phyloP scores from a whole-genome alignment of 2,329 filamentous ascomycete species.

The Ascochyta rabiei region DNA sequence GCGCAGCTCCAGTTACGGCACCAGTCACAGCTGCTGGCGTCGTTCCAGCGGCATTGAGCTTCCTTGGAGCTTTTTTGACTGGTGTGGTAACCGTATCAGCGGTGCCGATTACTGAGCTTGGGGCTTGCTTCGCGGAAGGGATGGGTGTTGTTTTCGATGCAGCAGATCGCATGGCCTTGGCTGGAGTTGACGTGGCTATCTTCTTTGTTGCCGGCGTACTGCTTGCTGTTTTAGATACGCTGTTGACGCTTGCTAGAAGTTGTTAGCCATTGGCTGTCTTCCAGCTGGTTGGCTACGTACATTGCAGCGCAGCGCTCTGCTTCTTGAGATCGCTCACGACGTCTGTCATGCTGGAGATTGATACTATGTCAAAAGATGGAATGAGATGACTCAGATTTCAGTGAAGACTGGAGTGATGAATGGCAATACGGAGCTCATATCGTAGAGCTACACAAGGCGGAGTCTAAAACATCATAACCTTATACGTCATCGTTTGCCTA shows the following conservation, averaged over 20 bases:
- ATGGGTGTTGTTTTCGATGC: slow-evolving; percentile 17
- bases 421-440: neutral
- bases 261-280: neutral
- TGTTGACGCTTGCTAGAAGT: slow-evolving; percentile 35
- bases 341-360: slow-evolving; percentile 32
- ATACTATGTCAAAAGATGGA: neutral
- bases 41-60: slow-evolving; percentile 19
- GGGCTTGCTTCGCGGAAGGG: slow-evolving; percentile 24
- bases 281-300: slow-evolving; percentile 30
- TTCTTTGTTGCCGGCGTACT: slow-evolving; percentile 35
- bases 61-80: slow-evolving; percentile 32
- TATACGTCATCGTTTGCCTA: slow-evolving; percentile 16
- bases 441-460: slow-evolving; percentile 3
- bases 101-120: slow-evolving; percentile 7
- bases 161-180: slow-evolving; percentile 24
- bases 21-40: slow-evolving; percentile 7
- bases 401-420: neutral
- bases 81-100: slow-evolving; percentile 25
- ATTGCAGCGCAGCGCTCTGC: slow-evolving; percentile 50
- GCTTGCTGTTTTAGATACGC: slow-evolving; percentile 36
- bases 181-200: slow-evolving; percentile 24
- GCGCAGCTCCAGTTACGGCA: slow-evolving; percentile 10
- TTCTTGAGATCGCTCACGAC: slow-evolving; percentile 50
- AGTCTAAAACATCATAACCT: slow-evolving; percentile 13
- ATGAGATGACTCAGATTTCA: neutral